A percentile compares a stretch with the other conserved stretches of the same genome.
Conservation (phyloP, 306 rosid genomes). For the Acacia melanoxylon region DNA sequence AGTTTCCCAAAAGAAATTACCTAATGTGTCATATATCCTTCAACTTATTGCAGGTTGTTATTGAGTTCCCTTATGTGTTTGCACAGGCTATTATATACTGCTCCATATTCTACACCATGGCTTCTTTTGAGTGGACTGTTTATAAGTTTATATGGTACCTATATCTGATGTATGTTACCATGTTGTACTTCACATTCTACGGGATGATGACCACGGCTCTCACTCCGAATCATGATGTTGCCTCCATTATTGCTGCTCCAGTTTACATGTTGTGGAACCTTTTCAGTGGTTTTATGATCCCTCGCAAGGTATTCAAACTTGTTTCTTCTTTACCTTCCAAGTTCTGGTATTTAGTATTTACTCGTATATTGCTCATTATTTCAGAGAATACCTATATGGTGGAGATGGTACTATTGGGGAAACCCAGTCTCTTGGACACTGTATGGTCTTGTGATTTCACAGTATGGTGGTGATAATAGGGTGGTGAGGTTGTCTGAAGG, state of each 20-base stretch:
- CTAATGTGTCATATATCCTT: constrained; percentile 10
- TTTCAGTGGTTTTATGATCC: constrained; percentile 99
- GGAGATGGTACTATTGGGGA: constrained; percentile 99
- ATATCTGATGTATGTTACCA: constrained; percentile 87
- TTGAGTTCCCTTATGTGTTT: constrained; percentile 94
- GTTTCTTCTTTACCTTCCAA: not conserved
- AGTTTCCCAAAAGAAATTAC: not conserved
- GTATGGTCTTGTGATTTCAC: constrained; percentile 86
- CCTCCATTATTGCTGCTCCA: constrained; percentile 92
- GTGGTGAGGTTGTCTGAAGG: constrained; percentile 73
- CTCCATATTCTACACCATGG: constrained; percentile 84
- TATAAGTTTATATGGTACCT: constrained; percentile 83
- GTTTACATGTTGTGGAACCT: constrained; percentile 99
- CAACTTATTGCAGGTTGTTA: constrained; percentile 61
- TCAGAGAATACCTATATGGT: constrained; percentile 97
- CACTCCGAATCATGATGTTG: constrained; percentile 96
- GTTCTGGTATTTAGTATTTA: not conserved
- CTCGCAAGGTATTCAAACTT: constrained; percentile 72
- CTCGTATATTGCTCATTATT: not conserved
- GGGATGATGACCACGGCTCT: constrained; percentile 99
- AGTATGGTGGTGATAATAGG: constrained; percentile 67
- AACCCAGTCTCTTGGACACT: constrained; percentile 94
- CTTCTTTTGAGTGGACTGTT: constrained; percentile 76
- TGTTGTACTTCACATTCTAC: constrained; percentile 94
- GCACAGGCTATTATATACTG: constrained; percentile 78